Evolutionary conservation across 2,329 filamentous ascomycete species (phyloP).

Genomic region (Fonsecaea multimorphosa): DNA sequence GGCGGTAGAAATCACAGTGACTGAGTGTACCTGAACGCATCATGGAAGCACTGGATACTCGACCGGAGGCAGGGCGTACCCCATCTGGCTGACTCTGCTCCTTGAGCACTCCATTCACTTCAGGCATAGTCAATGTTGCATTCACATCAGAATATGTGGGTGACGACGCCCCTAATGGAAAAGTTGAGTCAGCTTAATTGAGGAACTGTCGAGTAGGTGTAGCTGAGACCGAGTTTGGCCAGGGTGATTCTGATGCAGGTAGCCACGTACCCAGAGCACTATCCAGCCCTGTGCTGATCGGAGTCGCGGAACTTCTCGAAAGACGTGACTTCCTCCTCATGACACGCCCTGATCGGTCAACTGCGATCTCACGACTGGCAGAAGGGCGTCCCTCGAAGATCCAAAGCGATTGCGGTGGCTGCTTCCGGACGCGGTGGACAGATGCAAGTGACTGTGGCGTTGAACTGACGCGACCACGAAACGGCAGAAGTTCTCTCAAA

Average conservation of each 20-base stretch:
- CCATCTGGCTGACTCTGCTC: conserved; percentile 35
- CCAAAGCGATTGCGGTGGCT: not conserved
- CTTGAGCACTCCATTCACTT: conserved; percentile 37
- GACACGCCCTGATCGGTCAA: conserved; percentile 24
- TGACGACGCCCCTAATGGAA: conserved; percentile 11
- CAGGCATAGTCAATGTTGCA: conserved; percentile 30
- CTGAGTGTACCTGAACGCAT: conserved; percentile 35
- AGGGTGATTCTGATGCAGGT: not conserved
- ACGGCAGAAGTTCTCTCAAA: not conserved
- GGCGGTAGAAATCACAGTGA: not conserved
- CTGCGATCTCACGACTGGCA: conserved; percentile 14
- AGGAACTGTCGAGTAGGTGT: not conserved
- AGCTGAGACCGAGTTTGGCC: not conserved
- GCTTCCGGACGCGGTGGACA: not conserved
- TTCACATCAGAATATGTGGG: conserved; percentile 24
- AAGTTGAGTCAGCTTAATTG: conserved; percentile 19
- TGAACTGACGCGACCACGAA: not conserved
- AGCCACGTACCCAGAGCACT: conserved; percentile 17
- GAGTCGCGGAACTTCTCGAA: conserved; percentile 27
- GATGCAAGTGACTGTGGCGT: not conserved
- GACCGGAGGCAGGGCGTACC: conserved; percentile 28
- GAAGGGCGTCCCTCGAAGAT: conserved; percentile 1
- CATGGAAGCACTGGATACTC: conserved; percentile 37
- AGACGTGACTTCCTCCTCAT: conserved; percentile 35
- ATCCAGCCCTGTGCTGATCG: conserved; percentile 18